Conservation (phyloP, 441 rosid species). For the Populus hybrid region DNA sequence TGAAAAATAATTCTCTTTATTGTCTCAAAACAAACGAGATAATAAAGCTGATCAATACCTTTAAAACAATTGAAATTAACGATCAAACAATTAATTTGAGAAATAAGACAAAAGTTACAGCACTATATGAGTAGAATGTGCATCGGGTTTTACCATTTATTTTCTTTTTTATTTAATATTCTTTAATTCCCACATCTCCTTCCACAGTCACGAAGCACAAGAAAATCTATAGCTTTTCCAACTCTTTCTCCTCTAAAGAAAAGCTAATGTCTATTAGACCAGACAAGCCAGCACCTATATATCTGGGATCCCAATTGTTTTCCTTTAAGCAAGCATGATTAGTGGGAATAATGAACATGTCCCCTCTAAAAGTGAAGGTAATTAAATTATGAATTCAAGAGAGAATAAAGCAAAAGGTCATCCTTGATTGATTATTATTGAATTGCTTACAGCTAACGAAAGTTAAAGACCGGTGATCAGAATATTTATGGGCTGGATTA, state of each 20-base stretch:
- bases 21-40: not conserved
- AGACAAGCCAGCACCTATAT: constrained; percentile 26
- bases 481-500: not conserved
- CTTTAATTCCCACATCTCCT: constrained; percentile 7
- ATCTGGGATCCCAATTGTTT: constrained; percentile 15
- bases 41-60: constrained; percentile 8
- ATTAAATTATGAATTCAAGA: not conserved
- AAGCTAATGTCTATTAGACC: constrained; percentile 4
- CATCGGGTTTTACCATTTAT: not conserved
- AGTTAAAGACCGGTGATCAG: no score
- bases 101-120: constrained; percentile 29
- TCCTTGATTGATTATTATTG: not conserved
- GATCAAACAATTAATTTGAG: constrained; percentile 18
- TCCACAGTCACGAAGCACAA: constrained; percentile 42
- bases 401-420: not conserved
- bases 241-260: constrained; percentile 17
- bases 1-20: not conserved
- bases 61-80: constrained; percentile 2
- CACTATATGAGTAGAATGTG: not conserved
- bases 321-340: constrained; percentile 24
- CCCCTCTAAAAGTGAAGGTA: not conserved
- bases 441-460: not conserved
- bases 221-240: constrained; percentile 33
- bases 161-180: not conserved
- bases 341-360: constrained; percentile 13